phyloP scores from a whole-genome alignment of 495 filamentous ascomycete genomes.

The Choiromyces venosus region DNA sequence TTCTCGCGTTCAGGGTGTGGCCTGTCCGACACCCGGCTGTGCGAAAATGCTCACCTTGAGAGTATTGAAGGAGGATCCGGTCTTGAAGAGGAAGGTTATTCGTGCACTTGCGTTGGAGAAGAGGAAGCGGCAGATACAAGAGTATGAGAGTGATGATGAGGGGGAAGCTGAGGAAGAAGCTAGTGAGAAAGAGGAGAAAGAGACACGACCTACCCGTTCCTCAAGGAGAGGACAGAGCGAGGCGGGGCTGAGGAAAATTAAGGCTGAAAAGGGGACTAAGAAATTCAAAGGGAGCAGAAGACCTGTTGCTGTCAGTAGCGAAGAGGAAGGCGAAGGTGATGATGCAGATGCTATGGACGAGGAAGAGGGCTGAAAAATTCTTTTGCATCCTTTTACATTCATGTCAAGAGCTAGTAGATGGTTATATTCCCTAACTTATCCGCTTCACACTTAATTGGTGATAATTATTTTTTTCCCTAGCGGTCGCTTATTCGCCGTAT shows the following conservation, averaged over 20 bases:
- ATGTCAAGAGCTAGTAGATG: neutral
- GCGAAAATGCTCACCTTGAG: conserved; percentile 10
- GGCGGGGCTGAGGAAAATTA: neutral
- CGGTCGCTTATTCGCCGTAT: neutral
- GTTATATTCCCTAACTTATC: neutral
- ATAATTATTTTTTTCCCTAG: neutral
- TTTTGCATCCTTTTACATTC: neutral
- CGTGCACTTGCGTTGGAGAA: conserved; percentile 14
- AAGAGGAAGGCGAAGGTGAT: neutral
- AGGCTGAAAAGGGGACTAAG: neutral
- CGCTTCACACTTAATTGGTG: neutral
- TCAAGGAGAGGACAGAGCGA: neutral
- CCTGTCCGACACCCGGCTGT: conserved; percentile 33
- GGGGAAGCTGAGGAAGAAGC: conserved; percentile 6
- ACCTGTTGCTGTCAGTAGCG: neutral
- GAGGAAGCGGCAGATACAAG: neutral
- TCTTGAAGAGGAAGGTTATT: conserved; percentile 24
- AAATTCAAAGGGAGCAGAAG: neutral
- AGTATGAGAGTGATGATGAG: conserved; percentile 24
- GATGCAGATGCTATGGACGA: neutral
- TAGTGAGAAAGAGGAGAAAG: conserved; percentile 23
- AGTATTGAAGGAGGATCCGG: conserved; percentile 17
- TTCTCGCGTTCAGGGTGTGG: neutral
- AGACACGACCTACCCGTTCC: neutral
- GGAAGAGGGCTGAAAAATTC: neutral